Base-by-base conservation (phyloP, 2,329 filamentous ascomycete species). In the Trichothecium roseum region DNA sequence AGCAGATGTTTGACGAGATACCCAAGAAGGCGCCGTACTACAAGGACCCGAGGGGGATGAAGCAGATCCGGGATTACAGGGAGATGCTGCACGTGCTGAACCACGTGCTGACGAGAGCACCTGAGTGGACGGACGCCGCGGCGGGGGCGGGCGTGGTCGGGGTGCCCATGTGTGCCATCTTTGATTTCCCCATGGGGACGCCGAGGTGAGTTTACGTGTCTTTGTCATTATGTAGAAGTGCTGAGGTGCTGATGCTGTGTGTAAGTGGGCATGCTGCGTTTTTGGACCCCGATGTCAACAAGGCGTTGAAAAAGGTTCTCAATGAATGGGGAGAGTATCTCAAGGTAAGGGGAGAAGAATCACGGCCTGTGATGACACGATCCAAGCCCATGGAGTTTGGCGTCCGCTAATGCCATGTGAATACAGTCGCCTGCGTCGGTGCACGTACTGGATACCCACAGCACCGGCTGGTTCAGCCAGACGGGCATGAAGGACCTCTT, bases 51-150 rank as follows among this genome's bases (percentile, higher is more conserved):
- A 74, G 70, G 1, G 78, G 78, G 2, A 62, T 66, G 36, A 66
- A 61, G 24, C 75, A 81, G 54, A 72, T 85, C 38, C 69, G 73
- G 8, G 69, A 81, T 55, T 82, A 81, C 45, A 38, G 67, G 5
- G 75, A 84, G 44, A 77, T 85, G 72, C 63, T 85, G 15, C 58
- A 63, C 16, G 64, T 83, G 8, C 61, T 85, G 34, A 82, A 84
- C 49, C 70, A 81, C 42, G 59, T 71, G 38, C 62, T 74, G 32
- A 58, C 56, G 15, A 53, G 55, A 12, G 68, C 68, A 4, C 70
- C 70, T 1, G 62, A 68, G 44, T 72, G 68, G 69, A 70, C 63
- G 1, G 63, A 71, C 38, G 63, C 64, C 4, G 69, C 66, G 0
- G 62, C 66, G 45, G 60, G 58, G 12, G 66, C 64, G 12, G 68